phyloP scores from a whole-genome alignment of 2,329 filamentous ascomycete species.

The Ophiostoma novo-ulmi region DNA sequence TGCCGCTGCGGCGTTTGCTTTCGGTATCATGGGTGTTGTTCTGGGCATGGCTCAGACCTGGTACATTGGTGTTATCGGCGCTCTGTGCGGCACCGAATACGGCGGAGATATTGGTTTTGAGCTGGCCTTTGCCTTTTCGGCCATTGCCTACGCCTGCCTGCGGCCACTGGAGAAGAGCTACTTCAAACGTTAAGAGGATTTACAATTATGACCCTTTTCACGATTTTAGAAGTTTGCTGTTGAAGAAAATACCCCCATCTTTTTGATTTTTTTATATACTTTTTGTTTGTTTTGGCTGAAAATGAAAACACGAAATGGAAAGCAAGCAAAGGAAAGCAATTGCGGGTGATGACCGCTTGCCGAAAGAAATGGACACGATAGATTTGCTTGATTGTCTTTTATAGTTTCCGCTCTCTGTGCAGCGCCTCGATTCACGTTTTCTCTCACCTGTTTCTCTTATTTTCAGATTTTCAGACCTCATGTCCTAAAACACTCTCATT shows the following conservation, averaged over 20 bases:
- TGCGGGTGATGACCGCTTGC: neutral
- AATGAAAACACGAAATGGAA: neutral
- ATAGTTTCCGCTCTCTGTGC: neutral
- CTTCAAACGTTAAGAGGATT: slow-evolving; percentile 34
- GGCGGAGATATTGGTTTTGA: slow-evolving; percentile 58
- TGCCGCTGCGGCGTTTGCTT: slow-evolving; percentile 31
- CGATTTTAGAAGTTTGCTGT: neutral
- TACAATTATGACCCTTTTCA: neutral
- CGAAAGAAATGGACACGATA: neutral
- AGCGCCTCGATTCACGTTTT: neutral
- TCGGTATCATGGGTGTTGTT: slow-evolving; percentile 45
- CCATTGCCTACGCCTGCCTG: slow-evolving; percentile 47
- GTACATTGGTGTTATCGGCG: slow-evolving; percentile 57
- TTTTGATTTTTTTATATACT: neutral
- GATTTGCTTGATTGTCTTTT: neutral
- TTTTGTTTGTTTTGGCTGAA: neutral
- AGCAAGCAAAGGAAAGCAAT: neutral
- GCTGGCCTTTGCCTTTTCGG: slow-evolving; percentile 45
- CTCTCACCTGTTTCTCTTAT: neutral
- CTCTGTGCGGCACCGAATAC: slow-evolving; percentile 43
- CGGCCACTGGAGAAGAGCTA: slow-evolving; percentile 42
- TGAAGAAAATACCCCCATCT: slow-evolving; percentile 11
- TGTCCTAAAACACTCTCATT: slow-evolving; percentile 2
- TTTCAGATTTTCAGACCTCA: neutral
- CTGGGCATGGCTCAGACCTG: slow-evolving; percentile 58